Evolutionary conservation across 106 monocot genomes (phyloP), one percentile per base, ranked within the genome.

Genomic region (Posidonia australis): DNA sequence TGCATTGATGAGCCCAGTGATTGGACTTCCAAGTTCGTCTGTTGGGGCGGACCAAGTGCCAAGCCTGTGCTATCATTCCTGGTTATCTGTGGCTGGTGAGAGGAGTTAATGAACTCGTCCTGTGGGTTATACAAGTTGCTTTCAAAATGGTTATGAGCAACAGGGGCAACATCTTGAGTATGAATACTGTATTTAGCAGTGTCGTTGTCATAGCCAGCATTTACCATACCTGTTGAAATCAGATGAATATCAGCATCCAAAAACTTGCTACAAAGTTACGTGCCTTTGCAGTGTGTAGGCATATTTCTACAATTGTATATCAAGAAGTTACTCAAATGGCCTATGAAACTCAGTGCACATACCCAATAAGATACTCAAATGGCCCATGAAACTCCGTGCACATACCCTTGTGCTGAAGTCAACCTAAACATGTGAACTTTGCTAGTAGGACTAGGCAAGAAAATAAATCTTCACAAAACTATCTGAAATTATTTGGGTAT

Each of bases 121-220:
- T 71, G 61, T 13, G 81, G 64, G 10, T 48, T 24, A 24, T 68
- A 72, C 19, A 85, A 75, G 43, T 60, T 66, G 60, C 24, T 76
- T 3, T 78, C 80, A 61, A 62, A 86, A 6, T 79, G 83, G 44
- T 70, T 56, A 19, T 70, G 65, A n/a, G 58, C 17, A 73, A 43
- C 70, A 17, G 82, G 57, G 18, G 54, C 10, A 13, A 70, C 26
- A 44, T 75, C 27, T 23, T 80, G 76, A 45, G 69, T 54, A 68
- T 72, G 65, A 66, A 68, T 46, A 9, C 72, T 32, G 75, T 78
- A 92, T 74, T 64, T 66, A 26, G 41, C 5, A n/a, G 62, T n/a
- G 56, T 77, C 78, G 46, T 64, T 73, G 51, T 64, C 68, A 68
- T 77, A 86, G 5, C 60, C 62, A 47, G 46, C 18, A 70, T 49